phyloP scores from a whole-genome alignment of 768 basidiomycete species.

The Lactifluus pinguis region DNA sequence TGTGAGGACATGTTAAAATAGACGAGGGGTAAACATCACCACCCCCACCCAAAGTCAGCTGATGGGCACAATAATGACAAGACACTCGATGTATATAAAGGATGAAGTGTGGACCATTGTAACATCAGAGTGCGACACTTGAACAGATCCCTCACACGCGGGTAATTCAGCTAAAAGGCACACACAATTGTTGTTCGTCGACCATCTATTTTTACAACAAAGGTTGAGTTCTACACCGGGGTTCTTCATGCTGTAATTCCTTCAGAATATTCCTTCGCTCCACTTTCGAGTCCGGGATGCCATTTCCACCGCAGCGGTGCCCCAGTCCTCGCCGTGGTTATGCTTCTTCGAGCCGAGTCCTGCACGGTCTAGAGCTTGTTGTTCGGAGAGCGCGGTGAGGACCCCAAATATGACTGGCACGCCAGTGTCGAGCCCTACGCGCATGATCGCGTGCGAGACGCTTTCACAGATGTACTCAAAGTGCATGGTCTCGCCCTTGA shows the following conservation, averaged over 20 bases:
- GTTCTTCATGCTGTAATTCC: not conserved
- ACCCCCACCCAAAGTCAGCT: not conserved
- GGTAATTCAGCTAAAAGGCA: not conserved
- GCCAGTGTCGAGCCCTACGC: constrained; percentile 86
- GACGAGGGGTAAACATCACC: not conserved
- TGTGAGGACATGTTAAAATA: not conserved
- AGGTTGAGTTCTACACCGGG: too few relatives aligned
- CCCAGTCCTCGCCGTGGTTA: constrained; percentile 99
- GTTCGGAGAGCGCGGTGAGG: constrained; percentile 83
- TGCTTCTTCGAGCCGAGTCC: constrained; percentile 76
- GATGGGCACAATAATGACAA: not conserved
- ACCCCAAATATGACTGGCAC: constrained; percentile 96
- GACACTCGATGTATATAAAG: not conserved
- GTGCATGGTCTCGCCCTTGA: constrained; percentile 98
- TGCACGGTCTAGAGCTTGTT: constrained; percentile 92
- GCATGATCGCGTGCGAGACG: constrained; percentile 92
- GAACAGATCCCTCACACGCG: not conserved
- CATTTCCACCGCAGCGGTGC: constrained; percentile 94
- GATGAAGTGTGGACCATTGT: not conserved
- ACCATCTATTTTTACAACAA: not conserved
- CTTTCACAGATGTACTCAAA: constrained; percentile 98
- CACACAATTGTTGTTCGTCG: not conserved
- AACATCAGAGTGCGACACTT: not conserved
- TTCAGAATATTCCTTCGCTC: constrained; percentile 58
- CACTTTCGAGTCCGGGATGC: constrained; percentile 55